Evolutionary conservation across 2,329 filamentous ascomycete species (phyloP), one percentile per base, ranked within the genome.

Genomic region (Leptographium procerum): DNA sequence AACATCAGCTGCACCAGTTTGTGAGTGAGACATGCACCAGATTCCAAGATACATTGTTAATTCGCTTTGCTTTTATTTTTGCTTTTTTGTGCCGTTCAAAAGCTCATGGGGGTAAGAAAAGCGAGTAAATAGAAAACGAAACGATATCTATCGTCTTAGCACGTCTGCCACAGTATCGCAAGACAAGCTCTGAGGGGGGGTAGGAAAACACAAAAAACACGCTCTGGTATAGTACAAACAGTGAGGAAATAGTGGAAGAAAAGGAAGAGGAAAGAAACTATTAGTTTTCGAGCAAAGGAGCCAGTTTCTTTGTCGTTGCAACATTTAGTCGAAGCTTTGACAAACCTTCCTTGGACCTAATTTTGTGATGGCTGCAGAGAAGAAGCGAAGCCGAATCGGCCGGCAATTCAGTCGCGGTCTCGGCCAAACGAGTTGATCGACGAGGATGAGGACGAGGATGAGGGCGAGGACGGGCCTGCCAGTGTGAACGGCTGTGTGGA

Each of bases 401-500:
- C 51, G 7, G 33, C 33, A 28, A 29, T n/a, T 56, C 54, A 48
- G 54, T 56, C 40, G 11, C 54, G 43, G 40, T 48, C 54, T 5
- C 40, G 54, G 14, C n/a, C 19, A 33, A 51, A 22, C 24, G 52
- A 58, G 29, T 47, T 7, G 40, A 61, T 51, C 2, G 58, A 62
- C 22, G 60, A 57, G 1, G 60, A 43, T 4, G 58, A 50, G 4
- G 47, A 61, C 13, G 61, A 62, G 14, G 57, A 59, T 19, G 60
- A 59, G 16, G 62, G 60, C 11, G 56, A 51, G 8, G 57, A 51
- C 43, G 62, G 57, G 2, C 62, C 62, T 11, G 59, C 52, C 7
- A 61, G 61, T 5, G 48, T 53, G 28, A 61, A 63, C 13, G 59
- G 60, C 54, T 62, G 57, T 10, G 59, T 61, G 5, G 60, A 62